Percentiles rank a stretch among this genome's conserved stretches.
These are phyloP conservation scores for Thermomyces lanuginosus DNA, from an alignment of 2,329 filamentous ascomycete species.

Conservation along the genomic window DNA sequence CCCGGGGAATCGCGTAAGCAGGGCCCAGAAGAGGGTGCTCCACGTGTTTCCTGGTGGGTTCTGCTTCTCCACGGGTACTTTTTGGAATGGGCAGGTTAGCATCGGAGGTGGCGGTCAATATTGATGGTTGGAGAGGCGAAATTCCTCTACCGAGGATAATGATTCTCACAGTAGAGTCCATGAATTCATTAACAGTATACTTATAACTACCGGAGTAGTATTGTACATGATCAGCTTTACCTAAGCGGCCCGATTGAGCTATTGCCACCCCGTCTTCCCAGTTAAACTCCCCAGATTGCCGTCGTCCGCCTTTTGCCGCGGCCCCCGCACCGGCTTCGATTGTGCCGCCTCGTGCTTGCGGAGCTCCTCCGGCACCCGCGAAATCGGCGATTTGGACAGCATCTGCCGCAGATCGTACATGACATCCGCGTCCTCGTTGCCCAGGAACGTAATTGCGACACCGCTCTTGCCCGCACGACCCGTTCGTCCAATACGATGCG, in stretches of 20 bases:
- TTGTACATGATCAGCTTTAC: not conserved
- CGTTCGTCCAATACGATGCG: conserved; percentile 89
- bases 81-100: no score
- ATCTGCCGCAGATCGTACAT: conserved; percentile 91
- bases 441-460: conserved; percentile 90
- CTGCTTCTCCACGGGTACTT: no score
- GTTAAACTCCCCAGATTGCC: not conserved
- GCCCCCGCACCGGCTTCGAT: conserved; percentile 46
- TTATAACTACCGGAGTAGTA: not conserved
- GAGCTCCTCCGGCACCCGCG: conserved; percentile 79
- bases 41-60: no score
- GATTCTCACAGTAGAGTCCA: not conserved
- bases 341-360: conserved; percentile 82
- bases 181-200: not conserved
- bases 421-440: conserved; percentile 74
- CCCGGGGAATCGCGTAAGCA: no score
- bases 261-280: not conserved
- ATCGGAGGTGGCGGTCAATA: no score
- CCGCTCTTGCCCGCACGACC: conserved; percentile 94
- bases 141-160: no score
- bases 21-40: no score
- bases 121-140: no score
- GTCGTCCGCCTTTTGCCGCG: conserved; percentile 7
- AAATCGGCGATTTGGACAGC: conserved; percentile 76
- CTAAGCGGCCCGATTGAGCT: not conserved